Evolutionary conservation across 352 stramenopile species (phyloP), one percentile per base, ranked within the genome.

Genomic region (Globisporangium orthogonon): DNA sequence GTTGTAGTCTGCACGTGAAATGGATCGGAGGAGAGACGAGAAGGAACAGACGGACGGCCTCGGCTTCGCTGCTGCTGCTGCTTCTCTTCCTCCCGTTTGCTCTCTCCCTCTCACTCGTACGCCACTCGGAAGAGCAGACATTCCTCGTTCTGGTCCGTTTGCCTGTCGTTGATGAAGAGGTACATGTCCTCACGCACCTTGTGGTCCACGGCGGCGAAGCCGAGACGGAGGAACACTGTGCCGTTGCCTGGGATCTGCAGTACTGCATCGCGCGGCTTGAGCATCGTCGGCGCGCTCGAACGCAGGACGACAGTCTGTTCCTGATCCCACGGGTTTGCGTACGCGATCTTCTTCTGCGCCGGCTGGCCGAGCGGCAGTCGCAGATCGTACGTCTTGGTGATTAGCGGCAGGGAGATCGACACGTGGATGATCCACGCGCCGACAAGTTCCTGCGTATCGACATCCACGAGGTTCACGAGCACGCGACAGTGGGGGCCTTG

Each of bases 311-410:
- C 82, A 3, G 74, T 78, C 66, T 95, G 84, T 18, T 74, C 60
- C 33, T 88, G 66, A 58, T 93, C 85, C 94, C 94, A 98, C 11
- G 90, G 89, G 63, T 98, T 98, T 4, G 77, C 66, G 63, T 98
- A 98, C 50, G 87, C 75, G 51, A 98, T 97, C 57, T 97, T 97
- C 74, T 94, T 98, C 60, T 95, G 86, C 11, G 82, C 75, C 4
- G 72, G 67, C 28, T 78, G 70, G 33, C 59, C 67, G 2, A 73
- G 39, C 2, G 83, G 78, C 17, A 98, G 57, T 15, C 66, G 55
- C 18, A 98, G 78, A 29, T 96, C 91, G 69, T 97, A 98, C 52
- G 86, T 91, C 65, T 98, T 97, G 46, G 87, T 97, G 55, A 98
- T 87, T 2, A 78, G 56, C 11, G 93, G 93, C 35, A 82, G 62